Percentiles rank a stretch among this genome's conserved stretches.
Conservation (phyloP, 129 eudicot species). For the Pseudognaphalium luteoalbum region DNA sequence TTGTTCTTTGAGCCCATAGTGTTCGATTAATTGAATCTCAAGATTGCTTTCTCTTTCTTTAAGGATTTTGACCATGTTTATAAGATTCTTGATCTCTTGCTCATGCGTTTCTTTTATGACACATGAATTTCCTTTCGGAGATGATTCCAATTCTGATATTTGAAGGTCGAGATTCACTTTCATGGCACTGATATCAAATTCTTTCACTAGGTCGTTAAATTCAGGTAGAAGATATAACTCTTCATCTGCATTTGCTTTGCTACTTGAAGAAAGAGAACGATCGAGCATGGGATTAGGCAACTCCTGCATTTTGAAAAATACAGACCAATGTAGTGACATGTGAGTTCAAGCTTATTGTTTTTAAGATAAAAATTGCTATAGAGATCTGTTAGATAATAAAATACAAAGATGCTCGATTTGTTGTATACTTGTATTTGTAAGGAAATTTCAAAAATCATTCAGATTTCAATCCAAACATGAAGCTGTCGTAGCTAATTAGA, state of each 20-base stretch:
- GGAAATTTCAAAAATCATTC: not conserved
- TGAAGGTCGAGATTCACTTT: constrained; percentile 30
- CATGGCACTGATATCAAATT: constrained; percentile 34
- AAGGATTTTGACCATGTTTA: constrained; percentile 52
- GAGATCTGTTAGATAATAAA: constrained; percentile 1
- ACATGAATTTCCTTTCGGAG: constrained; percentile 16
- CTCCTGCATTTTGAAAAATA: constrained; percentile 37
- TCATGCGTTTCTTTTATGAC: constrained; percentile 39
- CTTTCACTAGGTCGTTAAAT: constrained; percentile 59
- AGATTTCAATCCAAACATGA: not conserved
- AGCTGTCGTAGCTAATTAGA: not conserved
- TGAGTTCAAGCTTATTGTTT: constrained; percentile 14
- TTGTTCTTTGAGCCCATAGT: constrained; percentile 83
- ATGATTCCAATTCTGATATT: constrained; percentile 24
- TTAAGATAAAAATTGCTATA: constrained; percentile 8
- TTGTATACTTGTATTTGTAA: not conserved
- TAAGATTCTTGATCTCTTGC: constrained; percentile 58
- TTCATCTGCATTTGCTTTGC: constrained; percentile 37
- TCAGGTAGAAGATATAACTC: constrained; percentile 65
- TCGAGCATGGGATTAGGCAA: constrained; percentile 13
- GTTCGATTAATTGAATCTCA: constrained; percentile 72
- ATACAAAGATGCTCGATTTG: not conserved
- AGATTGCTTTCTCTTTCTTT: constrained; percentile 64
- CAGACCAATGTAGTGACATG: not conserved
- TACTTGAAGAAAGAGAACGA: constrained; percentile 9